phyloP scores from a whole-genome alignment of 805 yeast genomes.

The Pichia ethanolica region DNA sequence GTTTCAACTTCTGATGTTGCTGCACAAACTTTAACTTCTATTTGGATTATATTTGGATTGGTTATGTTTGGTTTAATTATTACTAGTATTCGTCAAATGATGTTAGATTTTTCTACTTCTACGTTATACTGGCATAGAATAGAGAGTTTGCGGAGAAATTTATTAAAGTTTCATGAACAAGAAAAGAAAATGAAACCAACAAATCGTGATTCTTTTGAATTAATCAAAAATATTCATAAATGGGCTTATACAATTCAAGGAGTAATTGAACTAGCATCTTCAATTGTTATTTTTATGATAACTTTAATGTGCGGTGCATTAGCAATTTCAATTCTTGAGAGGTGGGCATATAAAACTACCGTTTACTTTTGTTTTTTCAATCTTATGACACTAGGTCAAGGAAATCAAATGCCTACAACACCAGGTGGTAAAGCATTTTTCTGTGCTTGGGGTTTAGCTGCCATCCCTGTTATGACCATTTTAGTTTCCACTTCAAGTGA shows the following conservation, averaged over 20 bases:
- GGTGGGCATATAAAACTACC: slow-evolving; percentile 64
- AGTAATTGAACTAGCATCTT: slow-evolving; percentile 31
- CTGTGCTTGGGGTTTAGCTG: slow-evolving; percentile 71
- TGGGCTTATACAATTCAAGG: slow-evolving; percentile 34
- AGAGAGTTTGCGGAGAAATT: slow-evolving; percentile 40
- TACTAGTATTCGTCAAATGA: slow-evolving; percentile 59
- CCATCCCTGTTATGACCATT: slow-evolving; percentile 84
- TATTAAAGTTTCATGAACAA: slow-evolving; percentile 10
- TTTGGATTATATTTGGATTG: slow-evolving; percentile 66
- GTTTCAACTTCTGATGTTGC: slow-evolving; percentile 42
- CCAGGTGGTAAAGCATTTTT: slow-evolving; percentile 68
- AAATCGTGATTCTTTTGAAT: slow-evolving; percentile 43
- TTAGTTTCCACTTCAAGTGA: slow-evolving; percentile 70
- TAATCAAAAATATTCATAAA: slow-evolving; percentile 46
- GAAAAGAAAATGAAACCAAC: slow-evolving; percentile 10
- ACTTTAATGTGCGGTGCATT: slow-evolving; percentile 74
- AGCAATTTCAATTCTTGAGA: slow-evolving; percentile 51
- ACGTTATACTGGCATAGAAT: slow-evolving; percentile 59
- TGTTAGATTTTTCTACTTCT: slow-evolving; percentile 53
- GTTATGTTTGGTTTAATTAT: slow-evolving; percentile 67
- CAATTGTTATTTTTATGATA: slow-evolving; percentile 38
- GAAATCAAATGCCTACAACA: slow-evolving; percentile 58
- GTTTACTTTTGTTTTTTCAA: slow-evolving; percentile 74
- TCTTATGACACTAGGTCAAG: slow-evolving; percentile 79
- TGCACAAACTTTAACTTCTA: slow-evolving; percentile 49